Evolutionary conservation across 179 eudicot genomes (phyloP).

Genomic region (Corrigiola litoralis): DNA sequence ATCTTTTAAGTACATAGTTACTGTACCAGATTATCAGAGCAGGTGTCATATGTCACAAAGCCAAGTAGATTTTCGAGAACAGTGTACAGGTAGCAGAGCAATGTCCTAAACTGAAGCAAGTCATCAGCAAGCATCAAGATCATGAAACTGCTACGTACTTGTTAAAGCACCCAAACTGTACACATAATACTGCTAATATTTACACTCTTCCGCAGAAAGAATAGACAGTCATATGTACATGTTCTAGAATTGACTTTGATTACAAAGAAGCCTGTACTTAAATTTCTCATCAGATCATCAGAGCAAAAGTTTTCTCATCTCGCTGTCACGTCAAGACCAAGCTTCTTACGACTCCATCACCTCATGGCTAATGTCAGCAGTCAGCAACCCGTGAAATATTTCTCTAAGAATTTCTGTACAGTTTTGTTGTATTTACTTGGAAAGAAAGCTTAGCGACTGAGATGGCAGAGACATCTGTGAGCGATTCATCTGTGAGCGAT

Average conservation of each 20-base stretch:
- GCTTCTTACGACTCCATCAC: constrained; percentile 2
- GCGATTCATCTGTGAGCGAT: constrained; percentile 21
- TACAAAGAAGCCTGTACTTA: neutral
- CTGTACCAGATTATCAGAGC: too few species aligned
- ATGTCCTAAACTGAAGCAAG: neutral
- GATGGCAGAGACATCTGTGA: constrained; percentile 22
- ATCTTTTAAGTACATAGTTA: too few species aligned
- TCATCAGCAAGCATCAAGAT: neutral
- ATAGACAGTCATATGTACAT: constrained; percentile 28
- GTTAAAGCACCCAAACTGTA: constrained; percentile 1
- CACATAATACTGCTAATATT: constrained; percentile 14
- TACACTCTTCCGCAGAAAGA: constrained; percentile 19
- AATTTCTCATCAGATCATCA: neutral
- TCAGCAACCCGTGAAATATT: constrained; percentile 11
- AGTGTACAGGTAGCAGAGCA: too few species aligned
- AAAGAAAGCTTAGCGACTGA: constrained; percentile 19
- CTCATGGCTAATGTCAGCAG: constrained; percentile 20
- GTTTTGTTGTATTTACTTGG: constrained; percentile 32
- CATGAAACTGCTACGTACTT: neutral
- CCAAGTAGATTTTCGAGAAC: too few species aligned
- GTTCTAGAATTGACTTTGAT: neutral
- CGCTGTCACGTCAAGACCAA: neutral
- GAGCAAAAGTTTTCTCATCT: neutral
- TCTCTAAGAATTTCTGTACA: constrained; percentile 24
- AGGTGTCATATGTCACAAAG: too few species aligned